Evolutionary conservation across 345 rosid genomes (phyloP).

Genomic region (Eucalyptus regnans): DNA sequence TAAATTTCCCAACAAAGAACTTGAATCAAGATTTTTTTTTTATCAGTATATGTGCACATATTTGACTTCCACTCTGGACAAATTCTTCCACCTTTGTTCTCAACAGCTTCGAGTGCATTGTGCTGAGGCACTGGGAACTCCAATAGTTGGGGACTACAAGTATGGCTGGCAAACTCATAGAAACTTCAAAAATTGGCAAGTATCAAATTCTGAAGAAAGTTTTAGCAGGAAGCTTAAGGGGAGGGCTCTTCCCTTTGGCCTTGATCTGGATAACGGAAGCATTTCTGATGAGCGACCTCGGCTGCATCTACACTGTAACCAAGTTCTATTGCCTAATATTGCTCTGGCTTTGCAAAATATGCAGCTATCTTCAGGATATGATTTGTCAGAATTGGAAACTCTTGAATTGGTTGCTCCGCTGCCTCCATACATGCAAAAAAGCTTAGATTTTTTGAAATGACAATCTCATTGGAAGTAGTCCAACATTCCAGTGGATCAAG

Average conservation of each 20-base stretch:
- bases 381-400: conserved; percentile 31
- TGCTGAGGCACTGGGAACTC: conserved; percentile 86
- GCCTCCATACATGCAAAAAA: conserved; percentile 78
- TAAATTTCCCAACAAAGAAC: background rate
- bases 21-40: background rate
- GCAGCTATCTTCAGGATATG: conserved; percentile 23
- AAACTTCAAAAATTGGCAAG: conserved; percentile 20
- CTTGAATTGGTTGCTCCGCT: conserved; percentile 64
- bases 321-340: conserved; percentile 63
- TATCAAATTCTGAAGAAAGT: background rate
- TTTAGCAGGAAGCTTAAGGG: background rate
- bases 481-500: background rate
- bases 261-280: conserved; percentile 67
- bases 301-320: conserved; percentile 86
- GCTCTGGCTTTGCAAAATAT: conserved; percentile 32
- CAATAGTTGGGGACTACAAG: conserved; percentile 88
- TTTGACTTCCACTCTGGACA: background rate
- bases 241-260: conserved; percentile 40
- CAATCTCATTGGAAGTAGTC: background rate
- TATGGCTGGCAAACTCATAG: conserved; percentile 87
- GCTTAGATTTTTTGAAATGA: conserved; percentile 49
- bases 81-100: background rate
- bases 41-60: background rate
- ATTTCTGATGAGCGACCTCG: conserved; percentile 53
- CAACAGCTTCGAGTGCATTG: conserved; percentile 91